These are phyloP conservation scores for Wickerhamiella alocasiicola DNA, from an alignment of 805 yeast species.

Conservation along the genomic window DNA sequence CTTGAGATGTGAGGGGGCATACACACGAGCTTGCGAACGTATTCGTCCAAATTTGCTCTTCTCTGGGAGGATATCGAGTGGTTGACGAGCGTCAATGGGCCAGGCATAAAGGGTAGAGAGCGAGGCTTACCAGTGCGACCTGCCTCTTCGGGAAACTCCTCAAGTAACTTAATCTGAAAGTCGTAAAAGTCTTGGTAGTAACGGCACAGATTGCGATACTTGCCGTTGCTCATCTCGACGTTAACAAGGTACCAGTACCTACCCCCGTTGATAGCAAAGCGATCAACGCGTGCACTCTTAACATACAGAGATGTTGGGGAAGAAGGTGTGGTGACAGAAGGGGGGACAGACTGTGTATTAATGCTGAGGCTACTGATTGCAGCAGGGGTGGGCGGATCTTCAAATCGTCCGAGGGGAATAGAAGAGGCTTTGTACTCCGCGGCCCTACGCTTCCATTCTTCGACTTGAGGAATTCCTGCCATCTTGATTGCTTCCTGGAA, in stretches of 20 bases:
- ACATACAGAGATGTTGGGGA: slow-evolving; percentile 29
- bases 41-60: slow-evolving; percentile 42
- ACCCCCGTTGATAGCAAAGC: slow-evolving; percentile 69
- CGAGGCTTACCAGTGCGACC: slow-evolving; percentile 72
- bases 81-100: slow-evolving; percentile 84
- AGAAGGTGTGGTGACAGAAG: neutral
- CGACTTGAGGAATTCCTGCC: slow-evolving; percentile 79
- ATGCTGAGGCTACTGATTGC: neutral
- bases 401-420: slow-evolving; percentile 48
- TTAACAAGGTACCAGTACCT: slow-evolving; percentile 77
- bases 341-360: neutral
- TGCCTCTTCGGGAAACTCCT: slow-evolving; percentile 81
- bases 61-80: slow-evolving; percentile 53
- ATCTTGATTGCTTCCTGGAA: slow-evolving; percentile 45
- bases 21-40: slow-evolving; percentile 46
- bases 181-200: slow-evolving; percentile 94
- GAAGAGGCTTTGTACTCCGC: slow-evolving; percentile 88
- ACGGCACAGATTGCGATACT: slow-evolving; percentile 59
- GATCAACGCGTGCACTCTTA: slow-evolving; percentile 60
- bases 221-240: slow-evolving; percentile 58
- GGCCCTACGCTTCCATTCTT: slow-evolving; percentile 85
- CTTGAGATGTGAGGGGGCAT: slow-evolving; percentile 69
- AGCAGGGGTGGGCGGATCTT: slow-evolving; percentile 17
- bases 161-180: slow-evolving; percentile 71
- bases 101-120: slow-evolving; percentile 87